Evolutionary conservation across 2,329 filamentous ascomycete species (phyloP).

Genomic region (Alternaria triticimaculans): DNA sequence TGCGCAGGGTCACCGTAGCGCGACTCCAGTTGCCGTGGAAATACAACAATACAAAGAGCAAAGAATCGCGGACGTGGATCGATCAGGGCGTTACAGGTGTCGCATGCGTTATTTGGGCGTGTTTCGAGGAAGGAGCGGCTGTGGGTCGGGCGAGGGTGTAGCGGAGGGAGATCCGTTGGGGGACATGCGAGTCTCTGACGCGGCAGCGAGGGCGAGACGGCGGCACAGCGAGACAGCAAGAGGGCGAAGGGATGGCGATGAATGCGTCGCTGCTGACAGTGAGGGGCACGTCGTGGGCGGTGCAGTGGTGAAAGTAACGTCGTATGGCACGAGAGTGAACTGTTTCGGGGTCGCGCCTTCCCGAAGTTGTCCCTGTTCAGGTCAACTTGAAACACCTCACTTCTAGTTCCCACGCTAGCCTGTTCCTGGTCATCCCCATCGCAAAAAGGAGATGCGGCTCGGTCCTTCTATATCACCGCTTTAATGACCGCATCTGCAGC

Average conservation of each 20-base stretch:
- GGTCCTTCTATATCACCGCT: conserved; percentile 16
- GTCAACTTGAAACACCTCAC: conserved; percentile 16
- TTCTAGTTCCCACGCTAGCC: conserved; percentile 14
- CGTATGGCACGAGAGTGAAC: conserved; percentile 13
- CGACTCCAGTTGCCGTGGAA: conserved; percentile 3
- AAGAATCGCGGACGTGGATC: conserved; percentile 21
- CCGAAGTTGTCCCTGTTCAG: conserved; percentile 13
- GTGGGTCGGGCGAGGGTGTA: neutral
- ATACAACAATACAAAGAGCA: conserved; percentile 1
- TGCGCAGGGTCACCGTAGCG: conserved; percentile 18
- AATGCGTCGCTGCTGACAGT: neutral
- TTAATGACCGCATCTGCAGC: neutral
- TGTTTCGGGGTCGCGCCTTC: conserved; percentile 18
- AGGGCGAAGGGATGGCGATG: conserved; percentile 4
- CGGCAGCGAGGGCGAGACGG: conserved; percentile 5
- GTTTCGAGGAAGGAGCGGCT: conserved; percentile 19
- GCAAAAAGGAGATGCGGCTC: conserved; percentile 23
- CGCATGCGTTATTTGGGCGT: conserved; percentile 22
- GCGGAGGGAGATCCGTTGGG: conserved; percentile 17
- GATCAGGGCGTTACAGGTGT: conserved; percentile 13
- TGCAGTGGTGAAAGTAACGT: neutral
- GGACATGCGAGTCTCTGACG: conserved; percentile 17
- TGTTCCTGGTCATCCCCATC: conserved; percentile 18
- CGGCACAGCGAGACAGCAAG: neutral
- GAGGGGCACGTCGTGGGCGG: neutral